Base-by-base conservation (phyloP, 352 stramenopile genomes). In the Phytopythium vexans region DNA sequence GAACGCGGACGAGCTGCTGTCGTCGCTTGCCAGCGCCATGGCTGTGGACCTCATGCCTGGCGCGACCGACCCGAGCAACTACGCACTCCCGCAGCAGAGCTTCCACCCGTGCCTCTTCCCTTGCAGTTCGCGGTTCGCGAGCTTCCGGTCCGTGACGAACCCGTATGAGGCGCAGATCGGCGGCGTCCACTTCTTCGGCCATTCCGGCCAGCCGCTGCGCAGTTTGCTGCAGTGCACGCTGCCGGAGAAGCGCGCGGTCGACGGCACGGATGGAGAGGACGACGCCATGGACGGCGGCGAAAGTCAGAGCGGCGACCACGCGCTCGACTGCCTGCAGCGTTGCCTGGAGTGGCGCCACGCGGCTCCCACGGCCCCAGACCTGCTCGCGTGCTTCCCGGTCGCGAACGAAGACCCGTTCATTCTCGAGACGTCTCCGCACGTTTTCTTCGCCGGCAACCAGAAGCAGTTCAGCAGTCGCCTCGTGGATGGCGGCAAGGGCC, bases 371-470 rank as follows among this genome's bases (percentile, higher is more conserved):
- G 91, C 88, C 15, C 96, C 96, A 4, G 94, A 98, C 54, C 83
- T 95, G 16, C 54, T 90, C 12, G 78, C 88, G 10, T 97, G 86
- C 44, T 98, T 98, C 62, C 96, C 96, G 0, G 92, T 97, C 45
- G 66, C 76, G 0, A 82, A 92, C 34, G 71, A 78, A 5, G 96
- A 99, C 60, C 93, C 95, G 35, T 98, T 98, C 64, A 82, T 98
- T 9, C 56, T 98, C 11, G 72, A 94, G 53, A 64, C 76, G 32
- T 76, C 66, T 47, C 94, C 96, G 41, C 74, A 97, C 51, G 62
- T 99, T 40, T 94, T 97, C 55, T 98, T 99, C 62, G 81, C 84
- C 4, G 96, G 96, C 45, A 98, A 98, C 63, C 79, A 89, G 64
- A 71, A 84, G 31, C 55, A 58, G 16, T 98, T 97, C 74, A 86